Conservation (phyloP, 768 basidiomycete genomes). For the Pisolithus albus region DNA sequence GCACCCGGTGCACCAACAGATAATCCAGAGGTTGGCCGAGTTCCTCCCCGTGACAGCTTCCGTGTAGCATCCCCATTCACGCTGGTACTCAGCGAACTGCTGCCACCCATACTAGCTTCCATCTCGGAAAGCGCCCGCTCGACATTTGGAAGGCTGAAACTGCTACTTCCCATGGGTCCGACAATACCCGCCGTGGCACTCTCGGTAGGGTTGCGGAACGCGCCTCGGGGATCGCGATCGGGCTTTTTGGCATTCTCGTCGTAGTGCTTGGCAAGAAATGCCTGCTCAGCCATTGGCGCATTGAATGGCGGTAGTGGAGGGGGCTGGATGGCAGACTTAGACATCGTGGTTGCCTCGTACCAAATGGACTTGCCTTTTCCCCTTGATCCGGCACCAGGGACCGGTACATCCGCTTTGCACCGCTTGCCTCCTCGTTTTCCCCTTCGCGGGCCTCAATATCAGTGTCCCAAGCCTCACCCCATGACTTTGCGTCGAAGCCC, state of each 20-base stretch:
- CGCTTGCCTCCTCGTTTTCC: constrained; percentile 35
- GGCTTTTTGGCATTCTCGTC: constrained; percentile 88
- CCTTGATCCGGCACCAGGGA: constrained; percentile 72
- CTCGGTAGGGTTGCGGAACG: constrained; percentile 76
- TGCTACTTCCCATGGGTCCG: constrained; percentile 85
- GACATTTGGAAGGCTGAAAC: constrained; percentile 79
- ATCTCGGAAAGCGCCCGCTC: constrained; percentile 84
- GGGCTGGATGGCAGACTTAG: constrained; percentile 34
- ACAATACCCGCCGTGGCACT: constrained; percentile 66
- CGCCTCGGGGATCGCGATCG: constrained; percentile 81
- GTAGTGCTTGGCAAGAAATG: constrained; percentile 86
- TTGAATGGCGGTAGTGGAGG: constrained; percentile 69
- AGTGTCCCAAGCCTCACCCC: constrained; percentile 75
- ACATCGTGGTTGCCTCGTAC: neutral
- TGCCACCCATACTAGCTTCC: constrained; percentile 51
- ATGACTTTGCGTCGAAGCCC: constrained; percentile 77
- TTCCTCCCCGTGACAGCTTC: constrained; percentile 24
- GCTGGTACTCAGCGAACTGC: constrained; percentile 29
- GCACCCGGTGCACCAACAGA: constrained; percentile 31
- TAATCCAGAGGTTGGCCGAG: constrained; percentile 31
- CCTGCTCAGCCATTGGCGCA: constrained; percentile 79
- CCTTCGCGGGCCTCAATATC: constrained; percentile 50
- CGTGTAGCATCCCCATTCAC: constrained; percentile 30
- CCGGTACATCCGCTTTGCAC: constrained; percentile 63
- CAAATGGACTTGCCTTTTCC: constrained; percentile 46